Conservation (phyloP, 306 rosid species). For the Alnus glutinosa region DNA sequence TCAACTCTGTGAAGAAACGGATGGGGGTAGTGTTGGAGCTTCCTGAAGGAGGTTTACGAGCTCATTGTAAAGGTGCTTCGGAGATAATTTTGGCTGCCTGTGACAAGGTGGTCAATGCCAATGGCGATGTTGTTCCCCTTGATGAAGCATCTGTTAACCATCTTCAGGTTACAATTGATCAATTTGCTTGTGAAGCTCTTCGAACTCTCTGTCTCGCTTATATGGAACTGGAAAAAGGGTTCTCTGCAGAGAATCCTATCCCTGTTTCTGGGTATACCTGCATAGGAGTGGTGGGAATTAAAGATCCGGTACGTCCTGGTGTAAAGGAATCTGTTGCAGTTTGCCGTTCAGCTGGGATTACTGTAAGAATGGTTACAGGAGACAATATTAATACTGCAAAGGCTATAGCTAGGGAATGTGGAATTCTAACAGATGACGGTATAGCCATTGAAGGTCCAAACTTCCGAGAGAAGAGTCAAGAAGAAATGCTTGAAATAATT, state of each 20-base stretch:
- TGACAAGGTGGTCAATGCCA: conserved; percentile 73
- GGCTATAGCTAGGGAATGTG: conserved; percentile 98
- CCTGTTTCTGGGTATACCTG: conserved; percentile 83
- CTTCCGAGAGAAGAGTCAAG: conserved; percentile 74
- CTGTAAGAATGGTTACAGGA: conserved; percentile 94
- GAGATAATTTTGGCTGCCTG: conserved; percentile 85
- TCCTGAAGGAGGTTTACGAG: conserved; percentile 72
- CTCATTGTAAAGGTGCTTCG: conserved; percentile 94
- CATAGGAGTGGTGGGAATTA: conserved; percentile 89
- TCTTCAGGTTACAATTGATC: conserved; percentile 60
- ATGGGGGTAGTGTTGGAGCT: conserved; percentile 88
- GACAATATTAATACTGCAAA: conserved; percentile 92
- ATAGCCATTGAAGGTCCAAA: conserved; percentile 97
- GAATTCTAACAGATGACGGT: conserved; percentile 95
- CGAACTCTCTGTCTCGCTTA: conserved; percentile 94
- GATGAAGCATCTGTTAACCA: conserved; percentile 62
- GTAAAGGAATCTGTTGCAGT: conserved; percentile 94
- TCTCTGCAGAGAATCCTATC: conserved; percentile 61
- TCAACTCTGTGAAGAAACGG: conserved; percentile 81
- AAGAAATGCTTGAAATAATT: conserved; percentile 70
- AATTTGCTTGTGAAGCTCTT: conserved; percentile 89
- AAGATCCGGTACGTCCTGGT: conserved; percentile 98
- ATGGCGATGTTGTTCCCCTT: conserved; percentile 78
- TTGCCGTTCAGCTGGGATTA: conserved; percentile 92
- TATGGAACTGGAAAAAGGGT: conserved; percentile 66